These are phyloP conservation scores for Fusarium newnesense DNA, from an alignment of 2,329 filamentous ascomycete species.

Conservation along the genomic window DNA sequence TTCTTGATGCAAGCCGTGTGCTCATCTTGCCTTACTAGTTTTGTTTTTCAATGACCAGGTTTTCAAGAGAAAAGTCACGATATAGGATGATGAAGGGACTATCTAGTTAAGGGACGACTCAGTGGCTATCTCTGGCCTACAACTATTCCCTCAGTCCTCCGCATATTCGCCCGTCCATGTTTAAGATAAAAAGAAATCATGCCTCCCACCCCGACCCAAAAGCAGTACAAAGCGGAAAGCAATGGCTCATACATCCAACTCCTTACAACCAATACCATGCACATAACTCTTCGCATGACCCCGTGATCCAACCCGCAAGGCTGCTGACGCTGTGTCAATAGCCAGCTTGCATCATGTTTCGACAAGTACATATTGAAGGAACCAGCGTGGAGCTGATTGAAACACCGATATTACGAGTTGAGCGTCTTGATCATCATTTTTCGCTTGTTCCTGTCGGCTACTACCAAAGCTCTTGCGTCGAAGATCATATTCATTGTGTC, in stretches of 20 bases:
- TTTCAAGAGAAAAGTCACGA: slow-evolving; percentile 1
- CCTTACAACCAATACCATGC: slow-evolving; percentile 23
- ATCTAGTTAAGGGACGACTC: neutral
- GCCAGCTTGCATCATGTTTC: neutral
- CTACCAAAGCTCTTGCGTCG: slow-evolving; percentile 70
- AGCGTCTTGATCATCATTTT: slow-evolving; percentile 80
- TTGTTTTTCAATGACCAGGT: neutral
- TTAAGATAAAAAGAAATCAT: slow-evolving; percentile 19
- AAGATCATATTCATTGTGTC: slow-evolving; percentile 79
- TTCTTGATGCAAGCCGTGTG: neutral
- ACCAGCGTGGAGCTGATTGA: neutral
- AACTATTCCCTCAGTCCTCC: neutral
- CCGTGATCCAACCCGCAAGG: slow-evolving; percentile 17
- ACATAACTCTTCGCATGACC: slow-evolving; percentile 21
- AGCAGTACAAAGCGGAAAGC: slow-evolving; percentile 23
- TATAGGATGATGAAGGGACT: neutral
- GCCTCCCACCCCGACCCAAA: slow-evolving; percentile 8
- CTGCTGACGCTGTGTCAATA: neutral
- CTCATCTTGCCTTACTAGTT: neutral
- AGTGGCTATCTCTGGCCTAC: neutral
- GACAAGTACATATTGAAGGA: neutral
- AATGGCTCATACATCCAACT: slow-evolving; percentile 39
- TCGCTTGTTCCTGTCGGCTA: slow-evolving; percentile 72
- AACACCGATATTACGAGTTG: slow-evolving; percentile 54
- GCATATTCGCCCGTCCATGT: slow-evolving; percentile 22